Conservation (phyloP, 768 basidiomycete genomes). For the Mycena galopus region DNA sequence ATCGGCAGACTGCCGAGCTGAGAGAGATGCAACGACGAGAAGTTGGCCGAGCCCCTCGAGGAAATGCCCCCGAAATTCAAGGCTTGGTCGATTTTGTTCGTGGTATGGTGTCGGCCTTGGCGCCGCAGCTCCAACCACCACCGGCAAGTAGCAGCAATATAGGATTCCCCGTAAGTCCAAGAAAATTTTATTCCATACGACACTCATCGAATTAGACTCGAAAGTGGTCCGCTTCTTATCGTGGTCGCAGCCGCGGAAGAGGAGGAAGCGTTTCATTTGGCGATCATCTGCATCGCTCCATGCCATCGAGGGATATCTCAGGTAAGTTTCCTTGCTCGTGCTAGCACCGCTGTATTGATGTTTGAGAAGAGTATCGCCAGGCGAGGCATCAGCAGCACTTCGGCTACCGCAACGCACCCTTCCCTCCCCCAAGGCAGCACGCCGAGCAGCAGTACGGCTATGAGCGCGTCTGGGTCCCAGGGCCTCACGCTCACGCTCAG, state of each 20-base stretch:
- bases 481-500: slow-evolving; percentile 5
- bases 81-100: slow-evolving; percentile 10
- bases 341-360: not conserved
- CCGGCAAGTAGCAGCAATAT: not conserved
- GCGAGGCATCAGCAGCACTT: slow-evolving; percentile 7
- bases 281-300: slow-evolving; percentile 6
- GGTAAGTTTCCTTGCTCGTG: not conserved
- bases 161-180: not conserved
- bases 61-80: no score
- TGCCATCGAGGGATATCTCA: not conserved
- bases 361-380: slow-evolving; percentile 2
- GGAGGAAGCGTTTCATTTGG: not conserved
- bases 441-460: not conserved
- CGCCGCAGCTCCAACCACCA: not conserved
- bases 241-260: slow-evolving; percentile 18
- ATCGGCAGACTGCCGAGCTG: not conserved
- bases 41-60: not conserved
- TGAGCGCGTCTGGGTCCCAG: slow-evolving; percentile 12
- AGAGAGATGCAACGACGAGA: no score
- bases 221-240: not conserved
- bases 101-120: slow-evolving; percentile 5
- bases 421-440: not conserved
- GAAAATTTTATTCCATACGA: not conserved
- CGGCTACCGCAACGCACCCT: not conserved
- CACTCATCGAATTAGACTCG: not conserved